These are phyloP conservation scores for Cercospora janseana DNA, from an alignment of 2,329 filamentous ascomycete genomes.

Conservation along the genomic window DNA sequence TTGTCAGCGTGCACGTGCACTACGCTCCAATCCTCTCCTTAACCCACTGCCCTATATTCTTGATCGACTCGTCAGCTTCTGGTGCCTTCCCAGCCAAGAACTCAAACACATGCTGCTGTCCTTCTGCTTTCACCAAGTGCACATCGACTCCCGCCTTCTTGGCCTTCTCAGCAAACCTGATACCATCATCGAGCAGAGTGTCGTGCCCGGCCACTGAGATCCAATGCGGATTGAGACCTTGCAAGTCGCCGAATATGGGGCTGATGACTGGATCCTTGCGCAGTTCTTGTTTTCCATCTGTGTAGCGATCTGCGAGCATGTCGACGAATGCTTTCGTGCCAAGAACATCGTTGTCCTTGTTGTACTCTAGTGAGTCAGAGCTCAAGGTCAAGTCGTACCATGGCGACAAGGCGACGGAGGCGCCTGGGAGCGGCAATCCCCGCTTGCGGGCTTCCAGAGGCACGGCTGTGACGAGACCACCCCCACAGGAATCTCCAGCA, in stretches of 20 bases:
- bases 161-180: conserved; percentile 52
- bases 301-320: conserved; percentile 25
- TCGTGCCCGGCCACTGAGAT: conserved; percentile 54
- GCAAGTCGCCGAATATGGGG: conserved; percentile 29
- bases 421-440: conserved; percentile 26
- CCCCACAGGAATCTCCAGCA: conserved; percentile 32
- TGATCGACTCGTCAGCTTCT: conserved; percentile 27
- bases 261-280: conserved; percentile 25
- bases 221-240: conserved; percentile 48
- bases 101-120: conserved; percentile 44
- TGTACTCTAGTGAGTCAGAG: conserved; percentile 23
- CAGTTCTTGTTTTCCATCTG: conserved; percentile 14
- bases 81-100: conserved; percentile 33
- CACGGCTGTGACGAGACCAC: conserved; percentile 28
- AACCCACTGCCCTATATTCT: conserved; percentile 29
- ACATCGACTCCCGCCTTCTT: conserved; percentile 48
- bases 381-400: conserved; percentile 29
- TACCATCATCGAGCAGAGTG: conserved; percentile 51
- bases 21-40: conserved; percentile 23
- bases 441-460: conserved; percentile 26
- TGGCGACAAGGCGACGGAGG: conserved; percentile 28
- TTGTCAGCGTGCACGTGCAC: neutral
- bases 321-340: conserved; percentile 22
- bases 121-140: conserved; percentile 45
- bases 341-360: conserved; percentile 28